Conservation (phyloP, 1,284 basidiomycete species). For the Termitomyces sp. region DNA sequence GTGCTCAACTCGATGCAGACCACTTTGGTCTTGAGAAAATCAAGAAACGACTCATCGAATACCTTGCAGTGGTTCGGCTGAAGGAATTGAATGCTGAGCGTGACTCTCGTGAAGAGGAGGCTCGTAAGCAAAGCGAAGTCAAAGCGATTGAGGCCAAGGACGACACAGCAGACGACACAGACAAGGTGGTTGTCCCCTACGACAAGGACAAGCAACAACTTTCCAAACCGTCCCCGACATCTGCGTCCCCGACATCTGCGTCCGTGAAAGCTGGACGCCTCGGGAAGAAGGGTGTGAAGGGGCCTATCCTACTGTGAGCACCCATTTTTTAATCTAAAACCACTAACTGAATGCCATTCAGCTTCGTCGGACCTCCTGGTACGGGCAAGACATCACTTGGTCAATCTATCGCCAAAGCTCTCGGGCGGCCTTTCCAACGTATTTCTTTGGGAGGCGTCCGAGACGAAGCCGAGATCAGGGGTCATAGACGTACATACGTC, state of each 20-base stretch:
- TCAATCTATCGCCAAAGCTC: slow-evolving; percentile 80
- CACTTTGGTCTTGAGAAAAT: slow-evolving; percentile 89
- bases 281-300: slow-evolving; percentile 50
- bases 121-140: slow-evolving; percentile 14
- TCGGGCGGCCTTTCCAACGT: slow-evolving; percentile 84
- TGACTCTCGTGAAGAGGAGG: slow-evolving; percentile 25
- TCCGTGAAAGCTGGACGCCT: slow-evolving; percentile 8
- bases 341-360: slow-evolving; percentile 20
- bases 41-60: slow-evolving; percentile 87
- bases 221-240: slow-evolving; percentile 3
- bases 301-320: slow-evolving; percentile 75
- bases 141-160: slow-evolving; percentile 10
- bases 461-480: slow-evolving; percentile 88
- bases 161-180: slow-evolving; percentile 12
- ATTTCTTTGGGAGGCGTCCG: slow-evolving; percentile 90
- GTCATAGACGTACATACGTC: slow-evolving; percentile 88
- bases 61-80: slow-evolving; percentile 82
- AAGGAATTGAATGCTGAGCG: slow-evolving; percentile 55
- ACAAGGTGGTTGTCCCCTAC: slow-evolving; percentile 9
- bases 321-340: neutral
- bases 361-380: slow-evolving; percentile 80
- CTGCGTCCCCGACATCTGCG: neutral
- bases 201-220: slow-evolving; percentile 6
- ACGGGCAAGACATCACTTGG: slow-evolving; percentile 84
- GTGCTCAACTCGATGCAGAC: slow-evolving; percentile 77